Evolutionary conservation across 257 asterid species (phyloP).

Genomic region (Lycium ferocissimum): DNA sequence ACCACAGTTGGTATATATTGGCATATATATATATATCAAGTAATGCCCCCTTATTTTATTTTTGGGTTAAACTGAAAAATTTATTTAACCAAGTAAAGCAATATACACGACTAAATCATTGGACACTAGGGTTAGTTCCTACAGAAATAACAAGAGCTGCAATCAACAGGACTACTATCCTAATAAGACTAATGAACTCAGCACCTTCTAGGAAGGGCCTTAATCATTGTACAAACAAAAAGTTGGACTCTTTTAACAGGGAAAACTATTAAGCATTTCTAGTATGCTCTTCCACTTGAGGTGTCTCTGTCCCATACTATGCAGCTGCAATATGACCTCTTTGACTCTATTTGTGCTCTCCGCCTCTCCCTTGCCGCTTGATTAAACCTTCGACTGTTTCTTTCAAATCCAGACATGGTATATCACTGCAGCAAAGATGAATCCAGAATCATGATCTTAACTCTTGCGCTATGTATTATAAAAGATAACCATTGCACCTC

Average conservation of each 20-base stretch:
- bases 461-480: too few relatives aligned
- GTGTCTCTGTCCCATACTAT: neutral
- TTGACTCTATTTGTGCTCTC: too few relatives aligned
- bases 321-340: neutral
- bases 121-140: too few relatives aligned
- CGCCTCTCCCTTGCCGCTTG: neutral
- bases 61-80: too few relatives aligned
- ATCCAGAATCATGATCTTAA: too few relatives aligned
- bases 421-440: neutral
- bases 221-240: neutral
- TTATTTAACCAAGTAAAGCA: too few relatives aligned
- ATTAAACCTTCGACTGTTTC: neutral
- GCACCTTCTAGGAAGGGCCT: neutral
- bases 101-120: too few relatives aligned
- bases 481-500: too few relatives aligned
- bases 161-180: too few relatives aligned
- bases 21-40: too few relatives aligned
- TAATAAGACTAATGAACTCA: neutral
- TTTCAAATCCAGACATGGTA: neutral
- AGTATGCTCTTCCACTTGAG: neutral
- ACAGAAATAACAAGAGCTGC: too few relatives aligned
- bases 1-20: conserved; percentile 82
- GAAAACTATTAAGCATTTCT: neutral
- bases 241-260: neutral
- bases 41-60: conserved; percentile 69